Conservation (phyloP, 2,329 filamentous ascomycete species). For the Emergomyces africanus region DNA sequence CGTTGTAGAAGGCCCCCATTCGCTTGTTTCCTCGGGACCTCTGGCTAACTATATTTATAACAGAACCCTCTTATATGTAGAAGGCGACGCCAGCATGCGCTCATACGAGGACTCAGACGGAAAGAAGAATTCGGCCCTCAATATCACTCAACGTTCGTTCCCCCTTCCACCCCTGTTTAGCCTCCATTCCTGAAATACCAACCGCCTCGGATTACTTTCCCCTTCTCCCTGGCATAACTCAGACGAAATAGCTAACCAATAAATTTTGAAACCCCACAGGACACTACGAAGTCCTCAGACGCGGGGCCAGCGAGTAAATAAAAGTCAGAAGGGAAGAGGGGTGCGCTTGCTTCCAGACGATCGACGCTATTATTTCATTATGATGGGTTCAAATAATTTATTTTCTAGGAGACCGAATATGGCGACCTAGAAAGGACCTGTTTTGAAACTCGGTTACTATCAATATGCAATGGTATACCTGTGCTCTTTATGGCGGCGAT, state of each 20-base stretch:
- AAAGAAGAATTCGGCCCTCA: conserved; percentile 49
- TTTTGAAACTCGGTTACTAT: neutral
- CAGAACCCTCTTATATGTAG: conserved; percentile 68
- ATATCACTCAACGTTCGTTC: conserved; percentile 53
- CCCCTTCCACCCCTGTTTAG: neutral
- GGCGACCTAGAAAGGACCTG: neutral
- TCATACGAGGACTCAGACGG: conserved; percentile 58
- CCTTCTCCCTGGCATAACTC: neutral
- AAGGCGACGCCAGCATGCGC: conserved; percentile 64
- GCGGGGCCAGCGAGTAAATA: neutral
- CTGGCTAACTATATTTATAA: neutral
- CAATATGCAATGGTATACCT: neutral
- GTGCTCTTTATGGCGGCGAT: neutral
- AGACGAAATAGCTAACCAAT: neutral
- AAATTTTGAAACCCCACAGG: neutral
- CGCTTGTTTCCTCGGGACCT: neutral
- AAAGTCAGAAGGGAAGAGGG: neutral
- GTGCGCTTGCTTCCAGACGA: neutral
- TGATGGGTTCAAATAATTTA: neutral
- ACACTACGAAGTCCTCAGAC: conserved; percentile 1
- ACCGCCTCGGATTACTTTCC: neutral
- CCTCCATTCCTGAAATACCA: neutral
- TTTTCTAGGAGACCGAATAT: neutral
- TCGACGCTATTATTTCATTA: neutral
- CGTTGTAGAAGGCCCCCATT: neutral